Conservation (phyloP, 768 basidiomycete genomes). For the Suillus cothurnatus region DNA sequence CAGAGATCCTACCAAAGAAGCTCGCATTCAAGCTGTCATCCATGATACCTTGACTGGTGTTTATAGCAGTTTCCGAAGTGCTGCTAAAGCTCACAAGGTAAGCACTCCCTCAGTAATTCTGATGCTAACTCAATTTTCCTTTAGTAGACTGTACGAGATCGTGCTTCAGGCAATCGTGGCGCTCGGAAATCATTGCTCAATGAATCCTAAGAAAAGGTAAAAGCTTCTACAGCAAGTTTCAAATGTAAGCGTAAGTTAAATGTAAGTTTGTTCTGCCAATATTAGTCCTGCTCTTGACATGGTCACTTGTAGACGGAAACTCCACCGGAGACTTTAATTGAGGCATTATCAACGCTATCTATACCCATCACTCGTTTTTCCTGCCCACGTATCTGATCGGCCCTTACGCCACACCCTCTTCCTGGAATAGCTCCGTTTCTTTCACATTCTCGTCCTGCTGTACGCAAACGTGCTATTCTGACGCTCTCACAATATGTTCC, state of each 20-base stretch:
- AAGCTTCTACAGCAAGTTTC: slow-evolving; percentile 79
- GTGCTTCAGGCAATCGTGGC: too few relatives aligned
- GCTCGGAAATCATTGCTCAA: too few relatives aligned
- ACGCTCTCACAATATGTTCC: slow-evolving; percentile 86
- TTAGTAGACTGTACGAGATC: too few relatives aligned
- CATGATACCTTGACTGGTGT: background rate
- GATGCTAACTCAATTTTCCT: too few relatives aligned
- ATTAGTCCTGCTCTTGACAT: slow-evolving; percentile 12
- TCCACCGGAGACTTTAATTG: slow-evolving; percentile 80
- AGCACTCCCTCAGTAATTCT: too few relatives aligned
- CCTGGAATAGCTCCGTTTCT: slow-evolving; percentile 70
- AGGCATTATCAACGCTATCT: slow-evolving; percentile 82
- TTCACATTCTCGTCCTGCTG: slow-evolving; percentile 76
- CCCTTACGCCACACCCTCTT: slow-evolving; percentile 60
- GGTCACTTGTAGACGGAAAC: slow-evolving; percentile 51
- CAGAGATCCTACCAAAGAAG: background rate
- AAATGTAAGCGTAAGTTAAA: too few relatives aligned
- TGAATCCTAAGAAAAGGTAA: too few relatives aligned
- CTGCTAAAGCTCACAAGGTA: background rate
- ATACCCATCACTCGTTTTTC: slow-evolving; percentile 88
- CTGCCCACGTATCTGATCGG: slow-evolving; percentile 60
- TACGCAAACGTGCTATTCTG: slow-evolving; percentile 90
- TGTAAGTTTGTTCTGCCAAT: slow-evolving; percentile 42
- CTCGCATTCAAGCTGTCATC: background rate
- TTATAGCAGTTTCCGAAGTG: background rate